A percentile compares a stretch with the other conserved stretches of the same genome.
These are phyloP conservation scores for Baudoinia panamericana DNA, from an alignment of 495 filamentous ascomycete genomes.

Conservation along the genomic window DNA sequence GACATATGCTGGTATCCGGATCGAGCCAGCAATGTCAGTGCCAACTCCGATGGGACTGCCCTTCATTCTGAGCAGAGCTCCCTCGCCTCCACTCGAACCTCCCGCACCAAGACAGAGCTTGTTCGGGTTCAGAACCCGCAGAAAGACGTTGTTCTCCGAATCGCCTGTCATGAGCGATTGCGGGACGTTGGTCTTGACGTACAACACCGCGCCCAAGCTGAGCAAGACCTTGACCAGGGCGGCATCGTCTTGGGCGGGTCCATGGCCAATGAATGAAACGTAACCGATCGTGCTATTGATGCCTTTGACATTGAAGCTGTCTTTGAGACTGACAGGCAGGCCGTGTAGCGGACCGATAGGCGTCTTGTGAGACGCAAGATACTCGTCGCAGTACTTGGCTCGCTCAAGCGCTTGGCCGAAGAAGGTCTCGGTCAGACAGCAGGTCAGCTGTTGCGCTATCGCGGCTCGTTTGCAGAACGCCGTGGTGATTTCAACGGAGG, in stretches of 20 bases:
- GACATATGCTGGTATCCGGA: conserved; percentile 28
- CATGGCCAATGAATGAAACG: conserved; percentile 22
- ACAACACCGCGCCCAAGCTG: conserved; percentile 38
- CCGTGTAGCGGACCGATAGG: conserved; percentile 32
- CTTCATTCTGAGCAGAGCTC: conserved; percentile 35
- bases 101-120: conserved; percentile 47
- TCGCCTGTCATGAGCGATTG: conserved; percentile 43
- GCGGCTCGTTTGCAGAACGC: conserved; percentile 46
- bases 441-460: conserved; percentile 32
- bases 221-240: conserved; percentile 28
- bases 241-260: conserved; percentile 4
- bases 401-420: conserved; percentile 27
- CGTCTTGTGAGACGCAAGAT: conserved; percentile 22
- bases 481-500: conserved; percentile 33
- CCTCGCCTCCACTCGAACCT: conserved; percentile 49
- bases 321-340: conserved; percentile 35
- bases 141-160: conserved; percentile 23
- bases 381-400: conserved; percentile 26
- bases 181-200: conserved; percentile 43
- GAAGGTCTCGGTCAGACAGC: conserved; percentile 33
- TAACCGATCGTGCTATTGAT: conserved; percentile 21
- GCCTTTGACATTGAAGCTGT: conserved; percentile 25
- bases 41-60: conserved; percentile 31
- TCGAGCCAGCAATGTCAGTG: conserved; percentile 28
- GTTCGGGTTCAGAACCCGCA: conserved; percentile 14